Percentiles rank a stretch among this genome's conserved stretches.
Evolutionary conservation across 2,329 filamentous ascomycete genomes (phyloP).

Genomic region (Colletotrichum sp.): DNA sequence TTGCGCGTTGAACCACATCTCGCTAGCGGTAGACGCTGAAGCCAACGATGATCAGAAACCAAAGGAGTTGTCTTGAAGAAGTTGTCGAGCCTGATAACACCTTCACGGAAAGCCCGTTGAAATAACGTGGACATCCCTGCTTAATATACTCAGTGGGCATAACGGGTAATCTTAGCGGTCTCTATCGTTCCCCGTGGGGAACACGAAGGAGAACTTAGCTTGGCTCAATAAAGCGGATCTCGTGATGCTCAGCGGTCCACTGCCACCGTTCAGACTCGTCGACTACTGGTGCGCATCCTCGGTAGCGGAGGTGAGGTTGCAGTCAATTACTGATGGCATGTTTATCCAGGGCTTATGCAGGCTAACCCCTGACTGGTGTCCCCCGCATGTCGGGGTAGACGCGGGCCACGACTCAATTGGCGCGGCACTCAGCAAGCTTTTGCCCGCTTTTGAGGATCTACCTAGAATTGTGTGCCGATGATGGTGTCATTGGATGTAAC

Average conservation of each 20-base stretch:
- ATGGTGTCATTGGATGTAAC: not conserved
- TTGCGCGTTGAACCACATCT: not conserved
- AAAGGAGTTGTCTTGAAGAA: not conserved
- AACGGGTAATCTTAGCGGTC: too few species aligned
- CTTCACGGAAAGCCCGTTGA: not conserved
- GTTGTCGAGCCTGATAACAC: not conserved
- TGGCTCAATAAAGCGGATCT: not conserved
- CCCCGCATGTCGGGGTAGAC: not conserved
- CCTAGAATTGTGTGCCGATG: not conserved
- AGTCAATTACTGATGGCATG: not conserved
- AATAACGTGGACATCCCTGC: not conserved
- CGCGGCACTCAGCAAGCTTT: not conserved
- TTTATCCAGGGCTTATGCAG: not conserved
- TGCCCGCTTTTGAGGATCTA: not conserved
- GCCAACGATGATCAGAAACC: not conserved
- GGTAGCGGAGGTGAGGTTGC: conserved; percentile 7
- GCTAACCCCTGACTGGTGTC: not conserved
- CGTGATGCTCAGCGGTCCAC: not conserved
- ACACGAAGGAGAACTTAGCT: not conserved
- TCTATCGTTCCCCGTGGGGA: not conserved
- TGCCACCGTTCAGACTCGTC: not conserved
- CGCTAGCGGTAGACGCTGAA: not conserved
- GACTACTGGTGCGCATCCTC: conserved; percentile 14
- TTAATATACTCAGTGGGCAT: not conserved
- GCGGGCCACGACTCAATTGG: not conserved